Conservation (phyloP, 139 green algal species). For the Chlamydomonas schloesseri region DNA sequence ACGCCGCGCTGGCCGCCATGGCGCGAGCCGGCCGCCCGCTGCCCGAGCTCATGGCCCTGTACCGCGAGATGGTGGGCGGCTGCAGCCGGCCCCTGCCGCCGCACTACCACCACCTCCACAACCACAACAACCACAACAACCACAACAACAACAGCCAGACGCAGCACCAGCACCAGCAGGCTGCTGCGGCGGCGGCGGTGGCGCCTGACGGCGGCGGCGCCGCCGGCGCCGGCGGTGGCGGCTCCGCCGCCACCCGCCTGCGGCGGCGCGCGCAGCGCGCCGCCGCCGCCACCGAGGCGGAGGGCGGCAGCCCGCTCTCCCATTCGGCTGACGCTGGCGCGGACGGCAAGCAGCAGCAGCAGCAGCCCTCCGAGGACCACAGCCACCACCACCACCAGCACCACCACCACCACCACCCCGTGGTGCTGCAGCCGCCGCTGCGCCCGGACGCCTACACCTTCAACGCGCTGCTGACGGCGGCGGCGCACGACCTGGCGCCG, state of each 20-base stretch:
- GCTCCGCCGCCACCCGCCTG: not conserved
- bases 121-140: not conserved
- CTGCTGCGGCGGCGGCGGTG: too few relatives aligned
- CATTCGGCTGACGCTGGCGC: too few relatives aligned
- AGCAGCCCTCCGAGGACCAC: too few relatives aligned
- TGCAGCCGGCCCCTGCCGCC: not conserved
- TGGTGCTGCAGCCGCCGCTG: constrained; percentile 23
- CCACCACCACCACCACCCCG: too few relatives aligned
- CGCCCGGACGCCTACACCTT: constrained; percentile 62
- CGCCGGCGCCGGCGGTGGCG: not conserved
- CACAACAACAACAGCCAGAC: not conserved
- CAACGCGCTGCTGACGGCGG: constrained; percentile 55
- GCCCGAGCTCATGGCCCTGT: constrained; percentile 41
- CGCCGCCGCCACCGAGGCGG: too few relatives aligned
- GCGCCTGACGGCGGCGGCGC: too few relatives aligned
- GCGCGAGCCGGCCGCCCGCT: constrained; percentile 17
- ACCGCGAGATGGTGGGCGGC: constrained; percentile 41
- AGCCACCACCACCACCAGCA: too few relatives aligned
- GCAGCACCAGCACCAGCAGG: not conserved
- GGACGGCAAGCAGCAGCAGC: too few relatives aligned
- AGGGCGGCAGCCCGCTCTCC: too few relatives aligned
- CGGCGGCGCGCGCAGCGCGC: not conserved
- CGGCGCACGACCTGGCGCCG: constrained; percentile 28
- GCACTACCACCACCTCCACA: too few relatives aligned
- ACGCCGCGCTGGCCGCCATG: constrained; percentile 50